Evolutionary conservation across 2,329 filamentous ascomycete genomes (phyloP), one percentile per base, ranked within the genome.

Genomic region (Aspergillus neoniger): DNA sequence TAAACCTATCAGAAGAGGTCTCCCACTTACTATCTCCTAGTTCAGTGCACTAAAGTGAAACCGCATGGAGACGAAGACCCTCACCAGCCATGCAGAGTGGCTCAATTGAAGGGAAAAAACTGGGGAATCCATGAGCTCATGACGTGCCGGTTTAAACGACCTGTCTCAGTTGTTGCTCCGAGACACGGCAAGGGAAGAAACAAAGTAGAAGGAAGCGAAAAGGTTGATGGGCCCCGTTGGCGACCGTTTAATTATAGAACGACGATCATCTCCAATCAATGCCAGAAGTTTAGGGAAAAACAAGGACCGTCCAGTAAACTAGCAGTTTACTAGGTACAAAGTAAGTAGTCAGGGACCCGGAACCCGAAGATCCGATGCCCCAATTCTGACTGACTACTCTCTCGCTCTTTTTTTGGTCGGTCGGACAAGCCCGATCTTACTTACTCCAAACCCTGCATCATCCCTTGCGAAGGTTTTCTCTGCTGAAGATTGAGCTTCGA

Each of bases 1-100:
- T 39, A 38, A 44, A 56, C 58, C 58, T 60, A 60, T 60, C 58
- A 56, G 58, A 39, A n/a, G 19, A 14, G 14, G 41, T 9, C 41
- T 30, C 28, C 28, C 28, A 30, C 28, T 30, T 30, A 36, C 32
- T 14, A 36, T 36, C 32, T 36, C 0, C 12, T 36, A 14, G 32
- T 12, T 2, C 12, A 36, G 32, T 12, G 30, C 58, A 50, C 58
- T 57, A 60, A 60, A 57, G 52, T 57, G 58, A 57, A 32, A 60
- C 58, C 52, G 58, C 58, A 52, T 52, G 17, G 38, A 25, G 32
- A 47, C 58, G 58, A 60, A 21, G 32, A 14, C 30, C 25, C 15
- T 10, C 41, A 14, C 2, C 17, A 19, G 41, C 12, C 41, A 15
- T 23, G 17, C 21, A 17, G 25, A 49, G 25, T 49, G 44, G 44